These are phyloP conservation scores for Diaporthe ampelina DNA, from an alignment of 2,329 filamentous ascomycete species.

Conservation along the genomic window DNA sequence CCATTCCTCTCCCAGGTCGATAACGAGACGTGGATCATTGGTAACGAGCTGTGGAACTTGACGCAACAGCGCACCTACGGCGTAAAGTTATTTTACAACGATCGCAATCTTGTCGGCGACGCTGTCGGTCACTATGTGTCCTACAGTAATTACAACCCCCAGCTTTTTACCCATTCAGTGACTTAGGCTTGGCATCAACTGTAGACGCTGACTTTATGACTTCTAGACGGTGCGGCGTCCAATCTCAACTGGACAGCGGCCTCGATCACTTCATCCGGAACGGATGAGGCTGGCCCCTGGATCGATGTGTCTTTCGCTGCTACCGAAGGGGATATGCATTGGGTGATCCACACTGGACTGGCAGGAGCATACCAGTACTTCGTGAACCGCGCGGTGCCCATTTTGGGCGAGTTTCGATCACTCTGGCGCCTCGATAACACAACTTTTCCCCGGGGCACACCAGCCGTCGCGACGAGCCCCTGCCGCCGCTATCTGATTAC, in stretches of 20 bases:
- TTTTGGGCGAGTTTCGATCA: constrained; percentile 63
- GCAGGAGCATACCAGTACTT: constrained; percentile 68
- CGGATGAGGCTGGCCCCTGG: constrained; percentile 54
- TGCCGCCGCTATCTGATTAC: constrained; percentile 60
- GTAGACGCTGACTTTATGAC: background rate
- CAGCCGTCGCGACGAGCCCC: constrained; percentile 57
- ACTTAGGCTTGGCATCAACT: background rate
- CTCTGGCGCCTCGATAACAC: constrained; percentile 64
- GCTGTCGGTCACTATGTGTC: constrained; percentile 51
- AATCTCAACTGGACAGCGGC: constrained; percentile 63
- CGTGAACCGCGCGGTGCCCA: constrained; percentile 62
- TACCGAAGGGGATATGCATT: constrained; percentile 64
- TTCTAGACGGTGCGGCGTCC: constrained; percentile 59
- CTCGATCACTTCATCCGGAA: constrained; percentile 52
- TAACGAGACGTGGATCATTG: constrained; percentile 48
- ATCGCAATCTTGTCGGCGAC: constrained; percentile 46
- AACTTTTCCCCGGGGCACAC: constrained; percentile 60
- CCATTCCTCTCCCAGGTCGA: constrained; percentile 48
- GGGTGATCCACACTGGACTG: constrained; percentile 63
- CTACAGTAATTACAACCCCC: constrained; percentile 46
- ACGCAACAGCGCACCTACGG: constrained; percentile 48
- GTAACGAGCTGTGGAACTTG: constrained; percentile 45
- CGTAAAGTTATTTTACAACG: constrained; percentile 48
- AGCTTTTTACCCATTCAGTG: no score
- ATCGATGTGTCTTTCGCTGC: constrained; percentile 63